phyloP scores from a whole-genome alignment of 2,329 filamentous ascomycete genomes.

The Sclerotinia subarctica region DNA sequence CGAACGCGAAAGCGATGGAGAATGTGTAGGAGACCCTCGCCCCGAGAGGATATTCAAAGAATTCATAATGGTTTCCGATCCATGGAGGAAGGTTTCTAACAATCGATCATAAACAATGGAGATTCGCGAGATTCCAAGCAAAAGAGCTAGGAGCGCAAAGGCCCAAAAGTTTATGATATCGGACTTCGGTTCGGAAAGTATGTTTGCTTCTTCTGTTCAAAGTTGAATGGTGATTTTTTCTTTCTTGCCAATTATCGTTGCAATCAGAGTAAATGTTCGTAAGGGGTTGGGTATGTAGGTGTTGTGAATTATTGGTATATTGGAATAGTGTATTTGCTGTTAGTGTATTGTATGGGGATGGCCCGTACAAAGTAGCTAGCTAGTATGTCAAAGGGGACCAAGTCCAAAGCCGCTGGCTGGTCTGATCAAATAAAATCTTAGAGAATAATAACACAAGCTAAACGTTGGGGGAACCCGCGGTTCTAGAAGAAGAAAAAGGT shows the following conservation, averaged over 20 bases:
- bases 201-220: not conserved
- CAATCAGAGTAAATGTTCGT: not conserved
- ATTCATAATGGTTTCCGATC: constrained; percentile 75
- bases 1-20: constrained; percentile 54
- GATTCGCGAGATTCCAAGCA: constrained; percentile 4
- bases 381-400: not conserved
- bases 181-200: constrained; percentile 8
- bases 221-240: not conserved
- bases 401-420: not conserved
- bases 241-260: not conserved
- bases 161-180: constrained; percentile 14
- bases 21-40: constrained; percentile 65
- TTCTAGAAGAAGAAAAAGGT: constrained; percentile 1
- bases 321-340: not conserved
- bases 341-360: not conserved
- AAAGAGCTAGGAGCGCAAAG: constrained; percentile 18
- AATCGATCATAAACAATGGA: constrained; percentile 17
- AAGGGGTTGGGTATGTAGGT: not conserved
- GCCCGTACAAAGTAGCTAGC: not conserved
- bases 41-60: constrained; percentile 91
- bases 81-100: constrained; percentile 41
- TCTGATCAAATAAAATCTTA: not conserved
- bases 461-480: not conserved
- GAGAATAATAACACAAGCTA: constrained; percentile 15
- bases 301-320: constrained; percentile 12